Conservation (phyloP, 306 rosid species). For the Prunus davidiana region DNA sequence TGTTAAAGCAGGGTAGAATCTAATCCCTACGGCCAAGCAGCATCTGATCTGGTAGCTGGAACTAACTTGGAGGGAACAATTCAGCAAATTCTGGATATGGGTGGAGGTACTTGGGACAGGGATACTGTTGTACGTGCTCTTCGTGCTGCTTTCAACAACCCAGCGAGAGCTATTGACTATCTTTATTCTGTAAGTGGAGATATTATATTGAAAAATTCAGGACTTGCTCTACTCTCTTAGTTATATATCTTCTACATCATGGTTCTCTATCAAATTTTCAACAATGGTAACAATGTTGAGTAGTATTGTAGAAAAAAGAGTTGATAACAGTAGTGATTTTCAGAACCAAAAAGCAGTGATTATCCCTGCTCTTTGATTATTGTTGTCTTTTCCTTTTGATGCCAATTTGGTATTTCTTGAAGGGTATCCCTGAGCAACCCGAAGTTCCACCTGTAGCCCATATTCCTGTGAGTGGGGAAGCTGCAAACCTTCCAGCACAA, state of each 20-base stretch:
- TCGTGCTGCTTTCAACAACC: slow-evolving; percentile 93
- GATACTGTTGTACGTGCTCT: slow-evolving; percentile 87
- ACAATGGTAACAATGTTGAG: too few relatives aligned
- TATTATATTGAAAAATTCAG: not conserved
- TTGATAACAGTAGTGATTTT: not conserved
- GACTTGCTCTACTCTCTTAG: not conserved
- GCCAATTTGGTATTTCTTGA: slow-evolving; percentile 8
- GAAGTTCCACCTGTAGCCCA: slow-evolving; percentile 58
- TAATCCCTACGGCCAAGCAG: slow-evolving; percentile 74
- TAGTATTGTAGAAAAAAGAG: not conserved
- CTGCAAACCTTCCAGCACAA: slow-evolving; percentile 44
- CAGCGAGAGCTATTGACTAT: slow-evolving; percentile 93
- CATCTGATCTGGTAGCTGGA: slow-evolving; percentile 89
- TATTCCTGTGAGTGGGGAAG: slow-evolving; percentile 51
- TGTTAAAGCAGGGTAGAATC: slow-evolving; percentile 53
- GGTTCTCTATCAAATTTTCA: not conserved
- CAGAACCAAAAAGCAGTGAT: not conserved
- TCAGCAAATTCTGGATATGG: slow-evolving; percentile 84
- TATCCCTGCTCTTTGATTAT: not conserved
- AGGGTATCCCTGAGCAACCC: slow-evolving; percentile 97
- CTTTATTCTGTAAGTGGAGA: slow-evolving; percentile 71
- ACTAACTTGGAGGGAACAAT: slow-evolving; percentile 69
- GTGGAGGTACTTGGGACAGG: slow-evolving; percentile 94
- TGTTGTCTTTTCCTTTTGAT: not conserved
- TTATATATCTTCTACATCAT: not conserved